These are phyloP conservation scores for Anisogramma anomala DNA, from an alignment of 2,329 filamentous ascomycete genomes.

Conservation along the genomic window DNA sequence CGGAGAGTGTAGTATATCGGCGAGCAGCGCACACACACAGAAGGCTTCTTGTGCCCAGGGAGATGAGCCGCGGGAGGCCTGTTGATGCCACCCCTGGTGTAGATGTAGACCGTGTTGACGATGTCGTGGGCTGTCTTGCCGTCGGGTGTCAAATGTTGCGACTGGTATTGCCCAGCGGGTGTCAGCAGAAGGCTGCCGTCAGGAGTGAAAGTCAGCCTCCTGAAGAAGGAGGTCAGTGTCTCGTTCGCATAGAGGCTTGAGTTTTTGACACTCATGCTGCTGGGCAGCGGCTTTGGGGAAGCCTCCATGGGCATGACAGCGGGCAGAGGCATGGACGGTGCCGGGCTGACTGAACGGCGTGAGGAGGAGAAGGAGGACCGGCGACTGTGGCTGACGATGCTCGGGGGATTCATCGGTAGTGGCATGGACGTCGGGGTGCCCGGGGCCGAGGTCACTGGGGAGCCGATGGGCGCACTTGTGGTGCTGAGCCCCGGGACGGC, in stretches of 20 bases:
- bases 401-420: constrained; percentile 91
- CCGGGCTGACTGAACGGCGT: constrained; percentile 81
- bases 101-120: constrained; percentile 96
- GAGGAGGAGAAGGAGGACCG: constrained; percentile 85
- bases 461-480: constrained; percentile 48
- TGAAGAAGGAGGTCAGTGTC: constrained; percentile 92
- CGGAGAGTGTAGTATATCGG: constrained; percentile 78
- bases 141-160: constrained; percentile 52
- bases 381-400: constrained; percentile 77
- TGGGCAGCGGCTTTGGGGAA: constrained; percentile 64
- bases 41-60: constrained; percentile 95
- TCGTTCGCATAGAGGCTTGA: constrained; percentile 92
- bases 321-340: constrained; percentile 83
- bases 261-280: constrained; percentile 56
- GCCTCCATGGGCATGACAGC: constrained; percentile 90
- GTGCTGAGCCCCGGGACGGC: constrained; percentile 27
- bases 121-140: constrained; percentile 76
- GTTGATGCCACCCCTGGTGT: constrained; percentile 90
- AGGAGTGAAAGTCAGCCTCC: constrained; percentile 83
- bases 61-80: constrained; percentile 91
- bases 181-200: constrained; percentile 91
- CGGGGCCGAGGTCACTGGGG: constrained; percentile 80
- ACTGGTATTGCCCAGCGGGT: constrained; percentile 89
- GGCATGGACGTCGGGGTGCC: constrained; percentile 85
- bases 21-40: constrained; percentile 88